Evolutionary conservation across 2,329 filamentous ascomycete genomes (phyloP).

Genomic region (Lasiodiplodia sp.): DNA sequence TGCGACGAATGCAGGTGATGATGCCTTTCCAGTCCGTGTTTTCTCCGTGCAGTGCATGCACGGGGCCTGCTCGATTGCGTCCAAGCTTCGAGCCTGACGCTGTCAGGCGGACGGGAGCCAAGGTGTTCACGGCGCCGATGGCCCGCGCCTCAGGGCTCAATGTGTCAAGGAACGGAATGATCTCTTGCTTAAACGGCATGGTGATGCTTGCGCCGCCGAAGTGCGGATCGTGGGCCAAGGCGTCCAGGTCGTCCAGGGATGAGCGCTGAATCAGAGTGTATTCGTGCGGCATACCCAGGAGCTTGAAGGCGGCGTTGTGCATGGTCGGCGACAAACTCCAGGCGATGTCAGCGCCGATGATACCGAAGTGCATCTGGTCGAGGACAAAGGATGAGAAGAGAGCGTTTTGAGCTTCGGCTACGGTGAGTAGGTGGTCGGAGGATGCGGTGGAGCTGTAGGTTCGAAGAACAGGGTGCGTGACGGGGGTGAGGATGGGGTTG

Average conservation of each 20-base stretch:
- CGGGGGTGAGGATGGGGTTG: not conserved
- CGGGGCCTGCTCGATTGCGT: not conserved
- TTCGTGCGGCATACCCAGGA: not conserved
- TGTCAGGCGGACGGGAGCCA: not conserved
- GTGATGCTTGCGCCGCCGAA: not conserved
- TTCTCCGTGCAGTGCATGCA: not conserved
- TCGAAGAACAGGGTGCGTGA: not conserved
- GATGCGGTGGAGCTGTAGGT: not conserved
- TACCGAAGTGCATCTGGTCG: not conserved
- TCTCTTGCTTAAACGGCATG: not conserved
- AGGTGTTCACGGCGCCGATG: not conserved
- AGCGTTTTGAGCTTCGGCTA: not conserved
- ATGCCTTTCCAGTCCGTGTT: not conserved
- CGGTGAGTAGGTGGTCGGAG: not conserved
- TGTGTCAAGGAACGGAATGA: not conserved
- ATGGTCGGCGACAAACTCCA: not conserved
- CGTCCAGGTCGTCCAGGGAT: not conserved
- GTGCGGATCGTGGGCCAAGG: not conserved
- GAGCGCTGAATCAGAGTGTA: not conserved
- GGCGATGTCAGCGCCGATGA: not conserved
- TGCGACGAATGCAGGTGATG: not conserved
- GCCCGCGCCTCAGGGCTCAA: not conserved
- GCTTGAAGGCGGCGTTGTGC: not conserved
- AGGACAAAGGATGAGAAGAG: not conserved
- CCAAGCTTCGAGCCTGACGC: not conserved